Conservation (phyloP, 2,329 filamentous ascomycete genomes). For the Cordyceps tenuipes region DNA sequence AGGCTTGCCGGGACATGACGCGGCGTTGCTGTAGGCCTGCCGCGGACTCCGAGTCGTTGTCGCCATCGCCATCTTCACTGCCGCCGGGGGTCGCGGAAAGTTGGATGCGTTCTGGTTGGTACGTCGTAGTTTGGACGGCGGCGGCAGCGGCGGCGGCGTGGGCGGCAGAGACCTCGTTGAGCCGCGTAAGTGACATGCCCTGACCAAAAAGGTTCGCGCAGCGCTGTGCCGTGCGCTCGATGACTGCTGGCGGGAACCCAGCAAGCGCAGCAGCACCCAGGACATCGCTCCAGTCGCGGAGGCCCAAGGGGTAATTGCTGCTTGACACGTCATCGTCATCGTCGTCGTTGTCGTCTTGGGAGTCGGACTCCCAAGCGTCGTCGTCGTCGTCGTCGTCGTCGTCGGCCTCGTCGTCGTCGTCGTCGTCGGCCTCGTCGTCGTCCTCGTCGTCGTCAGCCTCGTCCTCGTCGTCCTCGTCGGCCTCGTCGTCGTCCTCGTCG, state of each 20-base stretch:
- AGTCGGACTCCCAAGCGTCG: conserved; percentile 13
- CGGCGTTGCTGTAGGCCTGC: conserved; percentile 22
- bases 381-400: conserved; percentile 14
- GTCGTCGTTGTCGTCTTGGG: conserved; percentile 10
- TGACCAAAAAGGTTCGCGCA: conserved; percentile 71
- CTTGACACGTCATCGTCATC: conserved; percentile 16
- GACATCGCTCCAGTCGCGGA: conserved; percentile 79
- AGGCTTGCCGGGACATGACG: conserved; percentile 23
- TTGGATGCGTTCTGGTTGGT: conserved; percentile 22
- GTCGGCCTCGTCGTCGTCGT: too few species aligned
- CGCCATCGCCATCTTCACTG: conserved; percentile 16
- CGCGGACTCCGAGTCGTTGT: conserved; percentile 18
- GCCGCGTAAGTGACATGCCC: conserved; percentile 54
- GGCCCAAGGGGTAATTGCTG: too few species aligned
- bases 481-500: conserved; percentile 13
- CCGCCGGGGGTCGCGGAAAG: conserved; percentile 18
- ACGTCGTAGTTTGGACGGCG: conserved; percentile 21
- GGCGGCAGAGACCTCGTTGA: conserved; percentile 32
- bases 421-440: conserved; percentile 14
- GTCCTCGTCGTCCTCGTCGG: too few species aligned
- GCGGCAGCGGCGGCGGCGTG: conserved; percentile 13
- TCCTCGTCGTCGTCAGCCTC: too few species aligned
- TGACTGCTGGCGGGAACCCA: conserved; percentile 56
- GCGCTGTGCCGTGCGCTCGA: conserved; percentile 62
- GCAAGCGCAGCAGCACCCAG: conserved; percentile 68